phyloP scores from a whole-genome alignment of 139 green algal genomes.

The Ettlia oleoabundans region DNA sequence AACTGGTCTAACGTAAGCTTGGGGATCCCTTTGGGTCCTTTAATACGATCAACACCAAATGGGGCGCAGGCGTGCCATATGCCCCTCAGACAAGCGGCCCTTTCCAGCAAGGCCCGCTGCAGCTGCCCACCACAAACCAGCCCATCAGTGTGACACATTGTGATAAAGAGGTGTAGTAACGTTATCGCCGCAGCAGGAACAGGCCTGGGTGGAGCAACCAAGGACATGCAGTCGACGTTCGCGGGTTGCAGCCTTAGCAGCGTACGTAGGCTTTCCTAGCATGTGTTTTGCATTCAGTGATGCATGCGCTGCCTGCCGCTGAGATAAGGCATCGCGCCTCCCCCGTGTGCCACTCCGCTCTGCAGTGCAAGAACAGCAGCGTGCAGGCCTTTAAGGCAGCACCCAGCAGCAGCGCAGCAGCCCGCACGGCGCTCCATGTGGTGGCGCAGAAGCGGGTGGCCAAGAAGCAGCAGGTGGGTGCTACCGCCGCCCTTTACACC shows the following conservation, averaged over 20 bases:
- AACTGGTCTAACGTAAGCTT: no score
- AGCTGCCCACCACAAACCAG: no score
- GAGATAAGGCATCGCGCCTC: background rate
- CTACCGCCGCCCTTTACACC: no score
- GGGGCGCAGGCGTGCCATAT: no score
- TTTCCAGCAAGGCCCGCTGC: no score
- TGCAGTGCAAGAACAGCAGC: slow-evolving; percentile 29
- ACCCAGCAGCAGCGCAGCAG: slow-evolving; percentile 21
- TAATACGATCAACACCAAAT: no score
- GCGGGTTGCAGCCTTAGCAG: background rate
- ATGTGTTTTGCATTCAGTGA: background rate
- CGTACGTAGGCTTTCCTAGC: background rate
- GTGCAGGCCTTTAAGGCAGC: slow-evolving; percentile 26
- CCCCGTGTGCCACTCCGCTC: background rate
- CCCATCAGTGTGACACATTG: no score
- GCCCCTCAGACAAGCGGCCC: no score
- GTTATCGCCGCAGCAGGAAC: background rate
- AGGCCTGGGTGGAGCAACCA: background rate
- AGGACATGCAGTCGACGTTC: background rate
- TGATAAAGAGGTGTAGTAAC: no score
- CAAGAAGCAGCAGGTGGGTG: slow-evolving; percentile 45
- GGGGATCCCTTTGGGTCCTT: no score
- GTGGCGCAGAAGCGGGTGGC: slow-evolving; percentile 46
- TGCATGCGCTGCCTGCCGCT: background rate
- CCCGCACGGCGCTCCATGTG: slow-evolving; percentile 27